These are phyloP conservation scores for Gossypium lobatum DNA, from an alignment of 441 rosid genomes.

Conservation along the genomic window DNA sequence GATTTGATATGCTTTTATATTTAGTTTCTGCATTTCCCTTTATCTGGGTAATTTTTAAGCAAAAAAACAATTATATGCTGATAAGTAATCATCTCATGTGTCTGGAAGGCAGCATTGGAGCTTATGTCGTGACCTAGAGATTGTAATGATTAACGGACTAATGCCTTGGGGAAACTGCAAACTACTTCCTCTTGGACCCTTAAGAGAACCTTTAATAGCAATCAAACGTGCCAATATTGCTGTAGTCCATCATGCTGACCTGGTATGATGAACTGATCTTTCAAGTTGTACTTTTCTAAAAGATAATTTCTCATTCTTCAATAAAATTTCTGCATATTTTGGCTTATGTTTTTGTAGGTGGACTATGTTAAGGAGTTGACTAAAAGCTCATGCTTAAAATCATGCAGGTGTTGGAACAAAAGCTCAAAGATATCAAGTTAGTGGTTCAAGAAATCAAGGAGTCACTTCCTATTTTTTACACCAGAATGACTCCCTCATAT, in stretches of 20 bases:
- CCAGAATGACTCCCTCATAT: conserved; percentile 53
- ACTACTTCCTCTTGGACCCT: conserved; percentile 67
- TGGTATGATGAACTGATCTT: conserved; percentile 35
- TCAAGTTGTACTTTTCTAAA: neutral
- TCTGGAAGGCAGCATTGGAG: conserved; percentile 69
- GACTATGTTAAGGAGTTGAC: neutral
- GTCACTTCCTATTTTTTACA: conserved; percentile 47
- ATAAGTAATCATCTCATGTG: conserved; percentile 23
- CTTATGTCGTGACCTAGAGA: conserved; percentile 68
- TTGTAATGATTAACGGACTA: conserved; percentile 80
- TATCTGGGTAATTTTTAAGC: neutral
- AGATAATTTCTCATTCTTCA: neutral
- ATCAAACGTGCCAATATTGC: conserved; percentile 57
- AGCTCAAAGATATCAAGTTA: conserved; percentile 41
- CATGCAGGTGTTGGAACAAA: conserved; percentile 43
- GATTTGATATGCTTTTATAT: neutral
- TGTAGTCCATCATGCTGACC: conserved; percentile 66
- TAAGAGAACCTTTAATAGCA: conserved; percentile 69
- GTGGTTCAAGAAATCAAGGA: conserved; percentile 41
- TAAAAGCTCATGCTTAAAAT: conserved; percentile 18
- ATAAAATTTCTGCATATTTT: neutral
- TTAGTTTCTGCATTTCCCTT: neutral
- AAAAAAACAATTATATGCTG: conserved; percentile 7
- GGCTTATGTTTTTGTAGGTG: neutral
- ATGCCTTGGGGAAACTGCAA: conserved; percentile 69